phyloP scores from a whole-genome alignment of 2,329 filamentous ascomycete species.

The Rugonectria rugulosa region DNA sequence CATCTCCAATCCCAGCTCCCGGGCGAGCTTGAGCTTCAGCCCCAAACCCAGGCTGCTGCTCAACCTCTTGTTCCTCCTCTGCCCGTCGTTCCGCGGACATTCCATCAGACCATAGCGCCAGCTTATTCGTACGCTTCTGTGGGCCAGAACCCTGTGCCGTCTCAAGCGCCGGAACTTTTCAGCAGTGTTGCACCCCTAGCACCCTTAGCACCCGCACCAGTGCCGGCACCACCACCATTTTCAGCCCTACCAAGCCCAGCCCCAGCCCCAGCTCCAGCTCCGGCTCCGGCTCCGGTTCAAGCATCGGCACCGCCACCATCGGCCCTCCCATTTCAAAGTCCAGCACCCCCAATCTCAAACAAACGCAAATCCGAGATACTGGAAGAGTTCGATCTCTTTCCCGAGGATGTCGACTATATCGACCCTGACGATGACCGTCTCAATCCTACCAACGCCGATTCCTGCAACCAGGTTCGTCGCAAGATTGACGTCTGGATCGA shows the following conservation, averaged over 20 bases:
- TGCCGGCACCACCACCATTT: no score
- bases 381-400: conserved; percentile 29
- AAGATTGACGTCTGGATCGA: conserved; percentile 36
- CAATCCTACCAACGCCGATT: conserved; percentile 18
- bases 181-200: no score
- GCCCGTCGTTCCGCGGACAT: no score
- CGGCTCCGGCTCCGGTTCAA: not conserved
- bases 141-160: no score
- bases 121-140: no score
- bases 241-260: no score
- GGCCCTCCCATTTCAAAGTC: not conserved
- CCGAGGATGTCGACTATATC: conserved; percentile 27
- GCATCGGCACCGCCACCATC: not conserved
- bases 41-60: no score
- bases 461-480: conserved; percentile 36
- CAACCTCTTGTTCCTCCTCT: no score
- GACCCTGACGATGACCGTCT: conserved; percentile 31
- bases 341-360: conserved; percentile 9
- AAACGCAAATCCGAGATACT: conserved; percentile 35
- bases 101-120: no score
- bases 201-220: not conserved
- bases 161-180: no score
- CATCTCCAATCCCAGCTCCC: no score
- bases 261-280: not conserved
- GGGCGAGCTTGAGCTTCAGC: no score